phyloP scores from a whole-genome alignment of 2,329 filamentous ascomycete species.

The Hansfordia pulvinata region DNA sequence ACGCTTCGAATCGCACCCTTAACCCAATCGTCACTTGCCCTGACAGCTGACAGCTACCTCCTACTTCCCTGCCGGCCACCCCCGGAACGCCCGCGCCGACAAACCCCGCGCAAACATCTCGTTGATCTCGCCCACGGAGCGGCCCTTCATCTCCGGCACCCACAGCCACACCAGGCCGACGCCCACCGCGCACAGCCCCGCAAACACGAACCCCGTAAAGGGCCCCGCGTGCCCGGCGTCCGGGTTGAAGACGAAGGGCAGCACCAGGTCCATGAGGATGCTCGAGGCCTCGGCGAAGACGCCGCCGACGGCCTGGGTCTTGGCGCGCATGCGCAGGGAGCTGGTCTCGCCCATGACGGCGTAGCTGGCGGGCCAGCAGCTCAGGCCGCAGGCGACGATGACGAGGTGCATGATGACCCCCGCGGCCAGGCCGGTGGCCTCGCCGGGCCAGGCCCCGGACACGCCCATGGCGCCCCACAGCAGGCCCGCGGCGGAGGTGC shows the following conservation, averaged over 20 bases:
- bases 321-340: constrained; percentile 20
- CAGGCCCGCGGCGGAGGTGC: constrained; percentile 16
- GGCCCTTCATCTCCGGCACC: constrained; percentile 39
- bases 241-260: constrained; percentile 36
- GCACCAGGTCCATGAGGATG: constrained; percentile 24
- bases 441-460: constrained; percentile 26
- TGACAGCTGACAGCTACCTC: too few relatives aligned
- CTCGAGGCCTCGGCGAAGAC: not conserved
- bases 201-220: constrained; percentile 26
- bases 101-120: constrained; percentile 17
- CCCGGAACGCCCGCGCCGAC: constrained; percentile 13
- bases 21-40: too few relatives aligned
- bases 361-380: constrained; percentile 21
- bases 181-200: constrained; percentile 20
- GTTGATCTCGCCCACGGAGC: constrained; percentile 33
- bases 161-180: constrained; percentile 24
- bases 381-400: constrained; percentile 25
- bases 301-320: constrained; percentile 20
- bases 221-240: constrained; percentile 22
- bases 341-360: constrained; percentile 20
- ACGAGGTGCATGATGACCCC: constrained; percentile 26
- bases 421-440: constrained; percentile 23
- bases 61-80: too few relatives aligned
- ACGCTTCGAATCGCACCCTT: too few relatives aligned
- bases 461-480: constrained; percentile 32